Percentiles rank a stretch among this genome's conserved stretches.
Conservation (phyloP, 495 filamentous ascomycete species). For the Hypoxylon fragiforme region DNA sequence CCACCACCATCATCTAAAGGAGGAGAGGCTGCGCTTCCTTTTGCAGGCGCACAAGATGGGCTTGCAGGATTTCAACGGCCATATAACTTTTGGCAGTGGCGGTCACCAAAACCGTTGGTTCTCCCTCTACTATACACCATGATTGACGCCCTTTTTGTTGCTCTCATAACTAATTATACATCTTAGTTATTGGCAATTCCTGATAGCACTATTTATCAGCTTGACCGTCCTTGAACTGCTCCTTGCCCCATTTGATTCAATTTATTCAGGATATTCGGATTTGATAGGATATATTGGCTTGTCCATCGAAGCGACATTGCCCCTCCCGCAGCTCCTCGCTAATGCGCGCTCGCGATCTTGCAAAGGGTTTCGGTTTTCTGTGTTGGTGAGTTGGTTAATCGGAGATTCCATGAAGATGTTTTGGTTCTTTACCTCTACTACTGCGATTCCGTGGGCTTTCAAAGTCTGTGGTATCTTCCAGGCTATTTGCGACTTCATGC, state of each 20-base stretch:
- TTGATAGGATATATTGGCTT: constrained; percentile 83
- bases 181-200: constrained; percentile 82
- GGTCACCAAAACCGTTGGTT: constrained; percentile 71
- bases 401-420: constrained; percentile 96
- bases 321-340: constrained; percentile 82
- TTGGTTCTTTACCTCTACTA: constrained; percentile 79
- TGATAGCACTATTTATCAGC: constrained; percentile 68
- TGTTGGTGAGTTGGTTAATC: constrained; percentile 83
- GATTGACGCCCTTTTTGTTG: constrained; percentile 51
- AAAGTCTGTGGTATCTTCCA: constrained; percentile 93
- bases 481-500: constrained; percentile 76
- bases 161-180: constrained; percentile 10
- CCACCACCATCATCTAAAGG: constrained; percentile 63
- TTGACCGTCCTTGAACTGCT: constrained; percentile 73
- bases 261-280: constrained; percentile 67
- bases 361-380: constrained; percentile 85
- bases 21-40: constrained; percentile 57
- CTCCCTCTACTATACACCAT: constrained; percentile 14
- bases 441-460: constrained; percentile 82
- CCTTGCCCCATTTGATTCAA: constrained; percentile 60
- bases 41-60: constrained; percentile 58
- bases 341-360: constrained; percentile 80
- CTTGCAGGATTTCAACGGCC: constrained; percentile 62
- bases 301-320: constrained; percentile 84
- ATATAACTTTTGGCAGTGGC: constrained; percentile 96